phyloP scores from a whole-genome alignment of 1,284 basidiomycete genomes.

The Irpex sp. region DNA sequence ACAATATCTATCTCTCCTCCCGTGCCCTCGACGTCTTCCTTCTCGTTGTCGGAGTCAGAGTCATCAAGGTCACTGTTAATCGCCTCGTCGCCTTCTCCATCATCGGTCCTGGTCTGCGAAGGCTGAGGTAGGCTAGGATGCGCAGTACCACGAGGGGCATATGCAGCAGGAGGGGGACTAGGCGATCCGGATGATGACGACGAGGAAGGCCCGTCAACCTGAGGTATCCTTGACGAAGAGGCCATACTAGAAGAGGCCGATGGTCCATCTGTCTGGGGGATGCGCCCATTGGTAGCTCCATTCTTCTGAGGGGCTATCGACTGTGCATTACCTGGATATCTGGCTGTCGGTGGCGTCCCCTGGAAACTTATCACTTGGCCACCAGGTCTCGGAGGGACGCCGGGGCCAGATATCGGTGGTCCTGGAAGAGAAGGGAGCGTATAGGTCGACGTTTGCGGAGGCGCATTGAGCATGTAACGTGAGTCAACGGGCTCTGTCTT shows the following conservation, averaged over 20 bases:
- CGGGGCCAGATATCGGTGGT: slow-evolving; percentile 45
- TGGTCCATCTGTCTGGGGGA: slow-evolving; percentile 55
- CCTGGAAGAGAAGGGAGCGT: slow-evolving; percentile 61
- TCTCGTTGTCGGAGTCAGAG: slow-evolving; percentile 79
- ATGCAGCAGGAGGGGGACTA: slow-evolving; percentile 53
- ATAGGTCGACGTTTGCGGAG: slow-evolving; percentile 39
- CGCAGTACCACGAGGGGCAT: slow-evolving; percentile 56
- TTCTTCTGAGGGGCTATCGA: slow-evolving; percentile 6
- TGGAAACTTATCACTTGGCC: slow-evolving; percentile 36
- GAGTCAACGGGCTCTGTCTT: slow-evolving; percentile 67
- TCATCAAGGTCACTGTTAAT: slow-evolving; percentile 98
- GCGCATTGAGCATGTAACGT: slow-evolving; percentile 53
- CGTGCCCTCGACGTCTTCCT: slow-evolving; percentile 70
- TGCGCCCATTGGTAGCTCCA: slow-evolving; percentile 31
- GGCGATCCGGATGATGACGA: slow-evolving; percentile 49
- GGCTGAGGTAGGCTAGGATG: slow-evolving; percentile 25
- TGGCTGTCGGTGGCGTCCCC: slow-evolving; percentile 23
- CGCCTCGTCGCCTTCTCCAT: slow-evolving; percentile 65
- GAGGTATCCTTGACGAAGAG: slow-evolving; percentile 67
- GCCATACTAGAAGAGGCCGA: slow-evolving; percentile 28
- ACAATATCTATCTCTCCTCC: slow-evolving; percentile 86
- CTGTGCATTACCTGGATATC: slow-evolving; percentile 17
- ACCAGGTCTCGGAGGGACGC: slow-evolving; percentile 36
- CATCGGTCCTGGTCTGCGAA: slow-evolving; percentile 23
- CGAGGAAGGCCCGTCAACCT: slow-evolving; percentile 39